Base-by-base conservation (phyloP, 1,284 basidiomycete genomes). In the Pseudozyma tsukubaensis region DNA sequence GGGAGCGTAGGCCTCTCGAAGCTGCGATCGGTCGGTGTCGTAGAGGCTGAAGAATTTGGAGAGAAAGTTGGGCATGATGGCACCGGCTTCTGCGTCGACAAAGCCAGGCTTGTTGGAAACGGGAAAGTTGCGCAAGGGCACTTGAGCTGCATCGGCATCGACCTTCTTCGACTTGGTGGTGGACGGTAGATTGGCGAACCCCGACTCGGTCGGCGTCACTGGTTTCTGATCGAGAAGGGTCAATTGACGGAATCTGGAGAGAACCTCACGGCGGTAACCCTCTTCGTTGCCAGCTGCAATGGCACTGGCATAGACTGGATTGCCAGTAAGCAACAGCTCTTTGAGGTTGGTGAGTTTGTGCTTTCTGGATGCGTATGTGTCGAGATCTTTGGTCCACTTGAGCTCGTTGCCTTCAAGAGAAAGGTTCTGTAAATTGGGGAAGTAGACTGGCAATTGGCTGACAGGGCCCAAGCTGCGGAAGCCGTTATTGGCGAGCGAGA, bases 271-370 rank as follows among this genome's bases (percentile, higher is more conserved):
- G 21, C 75, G 52, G 36, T 62, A 70, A 0, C 60, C 85, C 88
- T 79, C 73, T 91, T 92, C 89, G 88, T 85, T 90, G 88, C 84
- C 92, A 91, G 51, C 88, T 86, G 54, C 89, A 88, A 19, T 86
- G 55, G 91, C 90, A 39, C 87, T 80, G 32, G 91, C 89, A 57
- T 91, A 88, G 48, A 96, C 75, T 2, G 93, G 94, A 80, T 94
- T 96, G 21, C 91, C 93, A 10, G 88, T 86, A 54, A 95, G 85
- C 43, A 96, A 88, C 45, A 96, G 85, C 85, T 96, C 94, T 59
- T 71, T 72, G 44, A 83, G 72, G 34, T 63, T 65, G 42, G 58
- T 40, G 37, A 81, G 62, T 50, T 70, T 72, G 52, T 71, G 50
- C 70, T 63, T 61, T 45, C 52, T 42, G 48, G 74, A 39, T 16